These are phyloP conservation scores for Daedaleopsis sinensis DNA, from an alignment of 768 basidiomycete genomes.

Conservation along the genomic window DNA sequence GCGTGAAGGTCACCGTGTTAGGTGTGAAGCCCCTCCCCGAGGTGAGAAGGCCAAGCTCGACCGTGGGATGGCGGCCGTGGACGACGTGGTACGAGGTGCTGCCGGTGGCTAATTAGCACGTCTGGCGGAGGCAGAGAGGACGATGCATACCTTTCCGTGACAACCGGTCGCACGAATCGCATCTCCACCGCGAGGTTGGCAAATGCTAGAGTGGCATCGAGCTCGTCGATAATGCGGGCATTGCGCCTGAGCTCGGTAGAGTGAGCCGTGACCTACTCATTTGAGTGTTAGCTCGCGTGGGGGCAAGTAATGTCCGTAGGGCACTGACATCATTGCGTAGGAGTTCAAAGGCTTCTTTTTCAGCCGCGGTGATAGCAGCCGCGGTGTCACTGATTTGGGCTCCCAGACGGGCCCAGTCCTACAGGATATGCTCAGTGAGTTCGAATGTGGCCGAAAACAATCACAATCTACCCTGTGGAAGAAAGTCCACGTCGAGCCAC, in stretches of 20 bases:
- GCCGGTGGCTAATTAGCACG: background rate
- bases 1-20: slow-evolving; percentile 71
- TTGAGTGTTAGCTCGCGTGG: background rate
- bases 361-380: slow-evolving; percentile 52
- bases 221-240: slow-evolving; percentile 79
- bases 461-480: slow-evolving; percentile 47
- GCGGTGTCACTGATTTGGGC: slow-evolving; percentile 62
- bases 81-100: slow-evolving; percentile 66
- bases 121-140: background rate
- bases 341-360: slow-evolving; percentile 73
- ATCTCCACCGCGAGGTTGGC: slow-evolving; percentile 79
- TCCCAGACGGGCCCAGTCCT: slow-evolving; percentile 83
- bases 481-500: slow-evolving; percentile 65
- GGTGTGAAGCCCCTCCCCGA: slow-evolving; percentile 81
- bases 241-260: slow-evolving; percentile 67
- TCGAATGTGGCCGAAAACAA: background rate
- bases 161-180: slow-evolving; percentile 69
- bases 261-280: slow-evolving; percentile 60
- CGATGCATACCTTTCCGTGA: slow-evolving; percentile 63
- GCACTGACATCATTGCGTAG: slow-evolving; percentile 65
- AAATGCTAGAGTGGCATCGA: slow-evolving; percentile 84
- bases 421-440: background rate
- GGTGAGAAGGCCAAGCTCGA: slow-evolving; percentile 82
- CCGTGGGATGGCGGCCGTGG: slow-evolving; percentile 90
- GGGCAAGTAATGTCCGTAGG: background rate